Conservation (phyloP, 257 asterid species). For the Verbascum thapsus region DNA sequence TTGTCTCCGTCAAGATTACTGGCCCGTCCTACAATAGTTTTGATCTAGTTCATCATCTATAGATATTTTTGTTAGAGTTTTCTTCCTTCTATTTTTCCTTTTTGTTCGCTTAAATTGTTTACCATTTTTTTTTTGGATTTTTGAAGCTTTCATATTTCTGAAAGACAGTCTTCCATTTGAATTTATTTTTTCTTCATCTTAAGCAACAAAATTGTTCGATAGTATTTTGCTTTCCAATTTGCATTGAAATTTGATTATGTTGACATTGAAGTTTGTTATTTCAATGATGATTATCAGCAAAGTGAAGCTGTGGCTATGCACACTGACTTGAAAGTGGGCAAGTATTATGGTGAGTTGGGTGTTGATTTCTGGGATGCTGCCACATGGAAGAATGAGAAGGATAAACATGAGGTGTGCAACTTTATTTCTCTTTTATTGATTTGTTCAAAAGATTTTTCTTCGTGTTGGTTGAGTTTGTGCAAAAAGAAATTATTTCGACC, state of each 20-base stretch:
- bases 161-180: background rate
- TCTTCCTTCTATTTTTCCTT: too few species aligned
- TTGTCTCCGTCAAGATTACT: too few species aligned
- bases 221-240: conserved; percentile 3
- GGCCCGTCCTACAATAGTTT: too few species aligned
- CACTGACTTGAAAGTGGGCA: conserved; percentile 77
- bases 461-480: conserved; percentile 15
- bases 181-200: background rate
- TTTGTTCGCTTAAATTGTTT: background rate
- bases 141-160: background rate
- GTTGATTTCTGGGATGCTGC: conserved; percentile 79
- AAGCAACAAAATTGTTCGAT: background rate
- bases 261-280: conserved; percentile 17
- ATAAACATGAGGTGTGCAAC: conserved; percentile 52
- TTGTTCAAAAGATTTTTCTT: conserved; percentile 6
- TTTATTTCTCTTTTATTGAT: background rate
- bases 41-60: too few species aligned
- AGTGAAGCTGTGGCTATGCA: conserved; percentile 45
- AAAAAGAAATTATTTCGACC: too few species aligned
- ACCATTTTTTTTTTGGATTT: background rate
- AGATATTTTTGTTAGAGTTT: too few species aligned
- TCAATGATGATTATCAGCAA: conserved; percentile 56
- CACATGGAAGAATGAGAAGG: conserved; percentile 51
- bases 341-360: conserved; percentile 72
- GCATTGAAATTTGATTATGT: background rate